phyloP scores from a whole-genome alignment of 495 filamentous ascomycete species.

The Aspergillus biplanus region DNA sequence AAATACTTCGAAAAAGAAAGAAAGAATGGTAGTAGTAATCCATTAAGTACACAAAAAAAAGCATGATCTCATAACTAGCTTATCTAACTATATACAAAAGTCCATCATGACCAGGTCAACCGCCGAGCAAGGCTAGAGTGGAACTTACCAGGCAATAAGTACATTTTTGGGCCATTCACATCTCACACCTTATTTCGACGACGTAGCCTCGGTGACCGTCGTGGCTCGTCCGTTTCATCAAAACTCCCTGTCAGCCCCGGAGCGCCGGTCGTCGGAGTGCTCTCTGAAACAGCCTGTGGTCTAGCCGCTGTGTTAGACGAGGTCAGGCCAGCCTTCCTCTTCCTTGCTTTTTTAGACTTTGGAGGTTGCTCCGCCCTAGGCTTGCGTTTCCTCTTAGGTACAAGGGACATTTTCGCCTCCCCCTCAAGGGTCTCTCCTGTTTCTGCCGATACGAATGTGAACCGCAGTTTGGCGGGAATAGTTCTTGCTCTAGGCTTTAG shows the following conservation, averaged over 20 bases:
- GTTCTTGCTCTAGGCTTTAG: slow-evolving; percentile 15
- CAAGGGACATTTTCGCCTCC: slow-evolving; percentile 14
- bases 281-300: not conserved
- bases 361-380: not conserved
- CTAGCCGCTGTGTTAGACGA: not conserved
- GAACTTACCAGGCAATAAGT: not conserved
- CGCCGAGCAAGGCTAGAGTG: not conserved
- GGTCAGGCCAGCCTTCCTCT: not conserved
- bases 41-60: not conserved
- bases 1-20: not conserved
- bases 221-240: not conserved
- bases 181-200: not conserved
- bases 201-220: not conserved
- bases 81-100: not conserved
- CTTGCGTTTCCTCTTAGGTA: slow-evolving; percentile 7
- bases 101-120: not conserved
- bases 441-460: slow-evolving; percentile 15
- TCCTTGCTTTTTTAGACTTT: not conserved
- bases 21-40: not conserved
- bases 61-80: not conserved
- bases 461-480: slow-evolving; percentile 13
- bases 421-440: slow-evolving; percentile 23
- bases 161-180: not conserved
- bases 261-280: not conserved
- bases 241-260: not conserved